Evolutionary conservation across 768 basidiomycete genomes (phyloP), one percentile per base, ranked within the genome.

Genomic region (Pulveroboletus sp.): DNA sequence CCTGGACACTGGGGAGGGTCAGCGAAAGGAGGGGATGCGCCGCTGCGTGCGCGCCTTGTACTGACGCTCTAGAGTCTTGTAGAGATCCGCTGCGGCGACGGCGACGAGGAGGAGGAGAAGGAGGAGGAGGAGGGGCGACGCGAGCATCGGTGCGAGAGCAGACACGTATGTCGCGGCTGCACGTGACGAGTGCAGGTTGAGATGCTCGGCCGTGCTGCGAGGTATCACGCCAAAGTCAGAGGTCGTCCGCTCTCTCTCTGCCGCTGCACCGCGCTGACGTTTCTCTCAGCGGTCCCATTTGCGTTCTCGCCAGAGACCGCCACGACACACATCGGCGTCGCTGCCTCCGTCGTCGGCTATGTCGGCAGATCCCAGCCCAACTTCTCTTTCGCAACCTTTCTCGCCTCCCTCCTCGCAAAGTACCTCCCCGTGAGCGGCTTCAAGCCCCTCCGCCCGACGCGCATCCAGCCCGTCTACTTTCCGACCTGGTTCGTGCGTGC

Each of bases 41-140:
- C 40, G 53, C 38, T 43, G 48, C 44, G 53, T 63, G 67, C 60
- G 64, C 61, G 66, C 61, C 65, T 71, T 67, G 53, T 49, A 77
- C 86, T 72, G 66, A 93, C 90, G 70, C 59, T 90, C 92, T 52
- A 95, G 73, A 50, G 81, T 63, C 69, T 90, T 89, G 69, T 95
- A 96, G 40, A 86, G 76, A 71, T 93, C 89, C 5, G 80, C 77
- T 22, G 86, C 90, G 23, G 62, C 61, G 39, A 58, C 68, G 1
- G 60, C 1, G 34, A 55, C 49, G 4, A 68, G 66, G 30, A 75
- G 61, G 41, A 65, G 50, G 23, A 75, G 53, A 5, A 74, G 24
- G 14, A 62, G 34, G 59, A 52, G 27, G 68, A 54, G 17, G 14
- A 58, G 29, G 69, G 62, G 49, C 62, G 53, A 34, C 20, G 62